These are phyloP conservation scores for Acer saccharum DNA, from an alignment of 345 rosid species.

Conservation along the genomic window DNA sequence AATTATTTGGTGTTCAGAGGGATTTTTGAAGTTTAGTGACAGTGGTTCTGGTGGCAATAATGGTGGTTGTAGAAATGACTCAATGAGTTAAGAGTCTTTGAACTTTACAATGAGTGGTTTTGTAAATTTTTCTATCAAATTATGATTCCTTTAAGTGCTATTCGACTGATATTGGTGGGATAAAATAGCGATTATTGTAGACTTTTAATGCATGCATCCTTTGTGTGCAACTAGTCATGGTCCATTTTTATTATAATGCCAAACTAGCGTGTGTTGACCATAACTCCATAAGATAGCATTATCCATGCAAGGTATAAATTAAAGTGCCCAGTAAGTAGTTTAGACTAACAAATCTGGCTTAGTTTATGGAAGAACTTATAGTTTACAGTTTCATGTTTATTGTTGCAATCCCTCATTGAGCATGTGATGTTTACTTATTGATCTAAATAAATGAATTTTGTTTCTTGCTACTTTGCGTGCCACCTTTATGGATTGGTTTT, in stretches of 20 bases:
- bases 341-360: neutral
- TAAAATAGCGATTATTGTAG: neutral
- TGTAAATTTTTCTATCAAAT: neutral
- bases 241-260: neutral
- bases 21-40: neutral
- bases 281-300: neutral
- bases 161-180: neutral
- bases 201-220: neutral
- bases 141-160: too few species aligned
- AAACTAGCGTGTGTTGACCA: neutral
- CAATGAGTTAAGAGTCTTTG: neutral
- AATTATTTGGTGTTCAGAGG: conserved; percentile 2
- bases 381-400: too few species aligned
- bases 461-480: too few species aligned
- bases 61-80: neutral
- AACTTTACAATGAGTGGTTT: neutral
- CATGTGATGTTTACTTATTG: too few species aligned
- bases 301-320: neutral
- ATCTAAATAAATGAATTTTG: too few species aligned
- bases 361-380: too few species aligned
- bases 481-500: too few species aligned
- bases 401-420: too few species aligned
- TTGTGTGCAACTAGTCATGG: neutral
- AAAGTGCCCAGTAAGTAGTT: neutral
- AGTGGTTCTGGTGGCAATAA: neutral